Evolutionary conservation across 2,329 filamentous ascomycete genomes (phyloP), one percentile per base, ranked within the genome.

Genomic region (Sporothrix curviconia): DNA sequence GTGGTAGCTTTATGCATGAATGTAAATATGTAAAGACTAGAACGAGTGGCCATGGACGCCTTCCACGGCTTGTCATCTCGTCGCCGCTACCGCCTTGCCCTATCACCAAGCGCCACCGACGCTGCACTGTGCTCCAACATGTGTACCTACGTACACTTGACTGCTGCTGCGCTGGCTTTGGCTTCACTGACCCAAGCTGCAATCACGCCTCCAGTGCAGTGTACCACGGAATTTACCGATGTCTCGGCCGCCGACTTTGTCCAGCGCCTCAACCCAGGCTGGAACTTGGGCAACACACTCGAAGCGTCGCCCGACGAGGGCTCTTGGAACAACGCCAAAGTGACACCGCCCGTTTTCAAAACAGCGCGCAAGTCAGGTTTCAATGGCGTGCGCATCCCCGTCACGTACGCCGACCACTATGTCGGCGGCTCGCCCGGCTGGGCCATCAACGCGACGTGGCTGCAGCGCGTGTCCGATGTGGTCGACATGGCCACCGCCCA

Each of bases 271-370:
- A 78, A 78, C 50, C 77, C 80, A 0, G 81, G 81, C 7, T 84
- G 81, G 81, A 84, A 84, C 61, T 63, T 83, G 8, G 82, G 81
- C 9, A 84, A 84, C 57, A 82, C 80, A 0, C 72, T 84, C 30
- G 82, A 84, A 64, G 79, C 80, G 1, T 68, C 75, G 7, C 76
- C 80, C 5, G 70, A 76, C 50, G 82, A 85, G 65, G 80, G 78
- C 5, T 78, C 75, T 2, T 85, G 81, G 81, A 80, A 80, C 61
- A 84, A 84, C 57, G 71, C 75, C 0, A 73, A 77, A 0, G 79
- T 82, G 1, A 69, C 74, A 6, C 70, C 69, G 2, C 65, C 66
- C 1, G 82, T 79, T 0, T 81, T 85, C 57, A 71, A 78, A 43
- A 70, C 76, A 52, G 72, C 81, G 34, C 78, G 80, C 64, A 68